Conservation (phyloP, 352 stramenopile genomes). For the Phytopythium sindhum region DNA sequence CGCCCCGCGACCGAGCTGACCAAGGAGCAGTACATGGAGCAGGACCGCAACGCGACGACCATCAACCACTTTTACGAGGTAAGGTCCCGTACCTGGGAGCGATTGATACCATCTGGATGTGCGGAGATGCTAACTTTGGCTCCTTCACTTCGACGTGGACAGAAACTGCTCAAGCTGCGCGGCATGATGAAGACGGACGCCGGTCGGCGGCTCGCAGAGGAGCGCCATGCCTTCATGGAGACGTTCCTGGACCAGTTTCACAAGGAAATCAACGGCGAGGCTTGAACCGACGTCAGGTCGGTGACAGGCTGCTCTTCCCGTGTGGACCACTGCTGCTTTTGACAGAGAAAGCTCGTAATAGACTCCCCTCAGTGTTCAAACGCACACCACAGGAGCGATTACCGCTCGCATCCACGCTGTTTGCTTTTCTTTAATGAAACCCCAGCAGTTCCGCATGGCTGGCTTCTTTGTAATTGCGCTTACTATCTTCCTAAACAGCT, state of each 20-base stretch:
- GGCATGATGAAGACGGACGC: conserved; percentile 86
- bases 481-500: no score
- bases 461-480: no score
- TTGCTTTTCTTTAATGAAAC: no score
- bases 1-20: conserved; percentile 53
- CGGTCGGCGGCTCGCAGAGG: conserved; percentile 68
- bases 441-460: no score
- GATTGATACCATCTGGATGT: not conserved
- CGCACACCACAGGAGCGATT: no score
- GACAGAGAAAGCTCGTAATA: not conserved
- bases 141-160: not conserved
- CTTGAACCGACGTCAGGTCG: conserved; percentile 6
- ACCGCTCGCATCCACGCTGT: no score
- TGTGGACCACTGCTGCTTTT: no score
- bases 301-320: not conserved
- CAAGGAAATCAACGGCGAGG: conserved; percentile 62
- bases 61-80: conserved; percentile 91
- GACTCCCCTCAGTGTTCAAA: no score
- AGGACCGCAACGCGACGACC: conserved; percentile 57
- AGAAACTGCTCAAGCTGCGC: conserved; percentile 88
- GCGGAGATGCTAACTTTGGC: not conserved
- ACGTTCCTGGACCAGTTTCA: conserved; percentile 79
- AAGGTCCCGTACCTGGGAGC: not conserved
- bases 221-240: conserved; percentile 87
- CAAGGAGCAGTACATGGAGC: conserved; percentile 80